Percentiles rank a stretch among this genome's conserved stretches.
Conservation (phyloP, 2,329 filamentous ascomycete species). For the Exophiala phaeomuriformis region DNA sequence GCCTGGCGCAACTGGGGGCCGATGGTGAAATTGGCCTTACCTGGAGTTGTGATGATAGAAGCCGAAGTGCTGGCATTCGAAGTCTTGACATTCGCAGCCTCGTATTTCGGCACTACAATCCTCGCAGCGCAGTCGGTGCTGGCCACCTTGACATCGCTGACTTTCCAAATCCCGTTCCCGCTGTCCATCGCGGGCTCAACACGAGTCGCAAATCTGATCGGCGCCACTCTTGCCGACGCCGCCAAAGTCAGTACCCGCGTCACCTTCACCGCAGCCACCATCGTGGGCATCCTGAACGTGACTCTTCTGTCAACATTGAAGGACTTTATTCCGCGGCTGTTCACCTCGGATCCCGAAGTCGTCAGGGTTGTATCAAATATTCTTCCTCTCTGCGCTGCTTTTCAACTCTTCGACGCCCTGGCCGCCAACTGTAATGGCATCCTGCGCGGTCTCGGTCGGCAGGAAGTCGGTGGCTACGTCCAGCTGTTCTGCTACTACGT, state of each 20-base stretch:
- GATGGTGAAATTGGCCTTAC: constrained; percentile 81
- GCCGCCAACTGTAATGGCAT: constrained; percentile 75
- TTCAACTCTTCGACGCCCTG: constrained; percentile 83
- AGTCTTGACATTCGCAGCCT: constrained; percentile 73
- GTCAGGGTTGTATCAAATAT: constrained; percentile 60
- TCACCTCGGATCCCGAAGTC: constrained; percentile 67
- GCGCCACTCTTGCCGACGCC: constrained; percentile 71
- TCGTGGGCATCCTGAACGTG: constrained; percentile 75
- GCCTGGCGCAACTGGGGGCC: constrained; percentile 69
- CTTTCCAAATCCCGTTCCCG: constrained; percentile 88
- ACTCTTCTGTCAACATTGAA: constrained; percentile 61
- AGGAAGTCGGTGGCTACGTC: constrained; percentile 82
- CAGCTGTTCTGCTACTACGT: constrained; percentile 82
- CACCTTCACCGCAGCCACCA: constrained; percentile 56
- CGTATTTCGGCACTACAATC: constrained; percentile 68
- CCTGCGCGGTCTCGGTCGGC: constrained; percentile 76
- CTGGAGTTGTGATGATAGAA: constrained; percentile 87
- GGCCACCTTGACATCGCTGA: constrained; percentile 67
- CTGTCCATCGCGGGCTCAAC: constrained; percentile 83
- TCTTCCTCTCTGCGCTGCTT: constrained; percentile 74
- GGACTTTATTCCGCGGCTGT: constrained; percentile 66
- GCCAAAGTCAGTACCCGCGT: constrained; percentile 77
- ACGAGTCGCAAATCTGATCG: constrained; percentile 84
- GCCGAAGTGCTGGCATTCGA: constrained; percentile 93
- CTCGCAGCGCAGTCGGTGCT: constrained; percentile 85